These are phyloP conservation scores for Fusarium continuum DNA, from an alignment of 2,329 filamentous ascomycete species.

Conservation along the genomic window DNA sequence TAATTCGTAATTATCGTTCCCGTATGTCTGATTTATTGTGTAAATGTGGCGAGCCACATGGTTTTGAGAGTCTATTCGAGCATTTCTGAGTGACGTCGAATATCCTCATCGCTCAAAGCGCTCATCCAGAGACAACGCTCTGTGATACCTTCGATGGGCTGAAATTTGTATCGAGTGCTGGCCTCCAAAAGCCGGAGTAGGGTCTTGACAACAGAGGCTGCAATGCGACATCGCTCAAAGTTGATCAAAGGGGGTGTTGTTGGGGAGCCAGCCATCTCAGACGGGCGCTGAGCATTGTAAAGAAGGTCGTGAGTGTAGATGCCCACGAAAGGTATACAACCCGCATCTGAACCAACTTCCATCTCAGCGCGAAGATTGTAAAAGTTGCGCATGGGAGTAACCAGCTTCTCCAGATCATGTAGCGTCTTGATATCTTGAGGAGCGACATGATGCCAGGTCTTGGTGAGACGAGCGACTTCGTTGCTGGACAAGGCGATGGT, in stretches of 20 bases:
- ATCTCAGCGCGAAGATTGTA: conserved; percentile 80
- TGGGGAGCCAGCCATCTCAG: conserved; percentile 74
- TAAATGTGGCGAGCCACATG: neutral
- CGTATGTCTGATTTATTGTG: conserved; percentile 6
- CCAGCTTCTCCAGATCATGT: conserved; percentile 73
- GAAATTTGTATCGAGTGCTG: conserved; percentile 77
- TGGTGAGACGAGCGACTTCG: conserved; percentile 72
- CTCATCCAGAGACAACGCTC: conserved; percentile 88
- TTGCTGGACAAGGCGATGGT: conserved; percentile 79
- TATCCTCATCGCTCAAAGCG: conserved; percentile 78
- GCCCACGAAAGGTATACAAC: conserved; percentile 85
- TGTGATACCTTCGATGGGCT: conserved; percentile 78
- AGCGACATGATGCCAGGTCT: conserved; percentile 78
- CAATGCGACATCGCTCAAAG: conserved; percentile 82
- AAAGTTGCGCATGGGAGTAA: conserved; percentile 82
- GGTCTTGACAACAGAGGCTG: conserved; percentile 81
- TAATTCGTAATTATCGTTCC: conserved; percentile 32
- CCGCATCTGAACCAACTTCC: conserved; percentile 73
- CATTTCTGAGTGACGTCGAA: conserved; percentile 63
- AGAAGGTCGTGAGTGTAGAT: conserved; percentile 86
- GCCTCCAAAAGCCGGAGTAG: conserved; percentile 81
- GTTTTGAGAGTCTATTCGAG: conserved; percentile 51
- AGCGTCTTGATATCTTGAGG: conserved; percentile 71
- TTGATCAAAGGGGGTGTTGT: conserved; percentile 77
- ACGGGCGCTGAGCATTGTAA: conserved; percentile 81